Evolutionary conservation across 495 filamentous ascomycete genomes (phyloP), one percentile per base, ranked within the genome.

Genomic region (Parathielavia appendiculata): DNA sequence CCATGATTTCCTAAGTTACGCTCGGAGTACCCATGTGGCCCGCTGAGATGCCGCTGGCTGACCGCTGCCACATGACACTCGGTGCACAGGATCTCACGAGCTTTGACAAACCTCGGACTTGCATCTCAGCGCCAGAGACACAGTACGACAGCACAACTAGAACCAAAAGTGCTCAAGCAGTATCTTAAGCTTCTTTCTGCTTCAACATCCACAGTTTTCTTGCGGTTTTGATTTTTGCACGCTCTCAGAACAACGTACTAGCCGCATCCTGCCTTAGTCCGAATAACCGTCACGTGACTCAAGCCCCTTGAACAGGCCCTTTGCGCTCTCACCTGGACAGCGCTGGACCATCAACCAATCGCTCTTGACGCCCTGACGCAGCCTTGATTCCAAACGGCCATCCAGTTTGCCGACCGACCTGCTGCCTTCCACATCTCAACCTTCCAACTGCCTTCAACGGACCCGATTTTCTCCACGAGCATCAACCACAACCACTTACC

Each of bases 301-400:
- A 9, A 0, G 44, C 54, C 60, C 60, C 46, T 51, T 35, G 7
- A n/a, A 39, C n/a, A n/a, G n/a, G 38, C 30, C 45, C 56, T 51
- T 46, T 46, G 51, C 58, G 55, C 57, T 60, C 47, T 52, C 48
- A 45, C 52, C 49, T 57, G 54, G 60, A 59, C 62, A 57, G 60
- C 13, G 51, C 50, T 38, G 56, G 51, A 50, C 48, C 65, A 7
- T 14, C 59, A 59, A 57, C 53, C 52, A 62, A 56, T 51, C 32
- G 59, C 59, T 64, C 63, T 64, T 6, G 65, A 63, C 65, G 58
- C 63, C 68, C 61, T 71, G 66, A 71, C 66, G 66, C 68, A 69
- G 68, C 59, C 64, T 58, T 63, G 61, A 61, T 2, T 49, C 26
- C 16, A 65, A 60, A 59, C 60, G 44, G 51, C 7, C 52, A 45